Evolutionary conservation across 78 protist species (phyloP).

Genomic region (Dictyostelium purpureum): DNA sequence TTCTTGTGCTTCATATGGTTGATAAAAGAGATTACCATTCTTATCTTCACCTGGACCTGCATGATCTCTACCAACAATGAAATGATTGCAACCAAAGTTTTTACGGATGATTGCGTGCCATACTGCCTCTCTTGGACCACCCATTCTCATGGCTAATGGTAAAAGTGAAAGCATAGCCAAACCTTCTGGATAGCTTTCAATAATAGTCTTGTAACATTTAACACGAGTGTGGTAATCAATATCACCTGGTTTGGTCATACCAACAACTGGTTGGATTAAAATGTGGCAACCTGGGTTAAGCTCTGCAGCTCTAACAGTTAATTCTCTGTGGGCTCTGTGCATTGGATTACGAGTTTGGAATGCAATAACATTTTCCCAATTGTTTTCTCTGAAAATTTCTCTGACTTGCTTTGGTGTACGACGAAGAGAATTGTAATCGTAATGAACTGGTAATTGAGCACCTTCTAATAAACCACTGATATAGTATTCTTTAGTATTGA

Average conservation of each 20-base stretch:
- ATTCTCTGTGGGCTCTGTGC: constrained; percentile 92
- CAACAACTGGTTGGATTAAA: constrained; percentile 95
- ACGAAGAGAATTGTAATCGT: constrained; percentile 16
- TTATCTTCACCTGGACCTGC: constrained; percentile 92
- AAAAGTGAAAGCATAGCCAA: constrained; percentile 44
- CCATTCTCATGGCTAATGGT: constrained; percentile 89
- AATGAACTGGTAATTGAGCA: constrained; percentile 68
- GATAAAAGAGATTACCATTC: constrained; percentile 90
- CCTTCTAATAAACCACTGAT: constrained; percentile 86
- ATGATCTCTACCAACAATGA: constrained; percentile 97
- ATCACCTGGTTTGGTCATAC: constrained; percentile 96
- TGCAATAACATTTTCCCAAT: constrained; percentile 88
- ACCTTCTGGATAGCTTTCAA: constrained; percentile 77
- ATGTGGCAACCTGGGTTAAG: constrained; percentile 76
- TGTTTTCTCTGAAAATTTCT: constrained; percentile 45
- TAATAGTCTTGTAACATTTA: constrained; percentile 87
- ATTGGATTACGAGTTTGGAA: constrained; percentile 97
- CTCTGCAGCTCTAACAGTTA: constrained; percentile 79
- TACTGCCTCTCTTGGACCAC: constrained; percentile 98
- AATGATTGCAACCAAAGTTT: constrained; percentile 96
- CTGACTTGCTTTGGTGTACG: constrained; percentile 92
- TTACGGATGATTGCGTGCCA: constrained; percentile 96
- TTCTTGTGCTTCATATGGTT: constrained; percentile 93
- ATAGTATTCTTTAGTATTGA: constrained; percentile 86
- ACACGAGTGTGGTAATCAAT: constrained; percentile 91